Evolutionary conservation across 2,329 filamentous ascomycete genomes (phyloP).

Genomic region (Sclerotinia glacialis): DNA sequence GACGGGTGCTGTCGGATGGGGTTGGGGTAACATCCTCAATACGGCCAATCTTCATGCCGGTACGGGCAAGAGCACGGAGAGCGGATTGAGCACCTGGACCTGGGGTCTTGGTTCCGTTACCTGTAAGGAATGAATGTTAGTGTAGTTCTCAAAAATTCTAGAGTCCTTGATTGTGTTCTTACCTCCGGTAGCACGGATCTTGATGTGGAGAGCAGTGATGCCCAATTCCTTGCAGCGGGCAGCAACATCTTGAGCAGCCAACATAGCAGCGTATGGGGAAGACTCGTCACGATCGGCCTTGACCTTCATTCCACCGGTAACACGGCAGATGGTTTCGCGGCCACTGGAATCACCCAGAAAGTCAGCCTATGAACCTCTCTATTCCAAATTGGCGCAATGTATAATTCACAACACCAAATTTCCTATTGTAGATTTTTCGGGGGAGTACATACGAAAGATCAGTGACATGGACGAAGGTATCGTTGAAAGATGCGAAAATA

Average conservation of each 20-base stretch:
- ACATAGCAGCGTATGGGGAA: slow-evolving; percentile 99
- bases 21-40: slow-evolving; percentile 99
- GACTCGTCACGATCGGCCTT: slow-evolving; percentile 99
- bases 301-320: slow-evolving; percentile 99
- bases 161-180: slow-evolving; percentile 33
- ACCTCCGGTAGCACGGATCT: slow-evolving; percentile 99
- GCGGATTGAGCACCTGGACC: slow-evolving; percentile 98
- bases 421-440: slow-evolving; percentile 26
- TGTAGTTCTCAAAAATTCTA: not conserved
- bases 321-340: slow-evolving; percentile 99
- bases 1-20: slow-evolving; percentile 97
- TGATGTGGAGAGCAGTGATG: slow-evolving; percentile 98
- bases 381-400: slow-evolving; percentile 16
- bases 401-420: slow-evolving; percentile 23
- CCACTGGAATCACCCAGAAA: slow-evolving; percentile 75
- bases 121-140: slow-evolving; percentile 43
- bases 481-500: slow-evolving; percentile 74
- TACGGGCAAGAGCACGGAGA: slow-evolving; percentile 96
- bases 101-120: slow-evolving; percentile 99
- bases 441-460: slow-evolving; percentile 77
- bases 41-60: slow-evolving; percentile 99
- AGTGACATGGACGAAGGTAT: slow-evolving; percentile 90
- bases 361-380: slow-evolving; percentile 56
- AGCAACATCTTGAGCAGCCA: slow-evolving; percentile 98
- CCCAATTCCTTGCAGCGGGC: slow-evolving; percentile 80